Evolutionary conservation across 176 grass and related monocot genomes (phyloP), one percentile per base, ranked within the genome.

Genomic region (Zoysia pacifica): DNA sequence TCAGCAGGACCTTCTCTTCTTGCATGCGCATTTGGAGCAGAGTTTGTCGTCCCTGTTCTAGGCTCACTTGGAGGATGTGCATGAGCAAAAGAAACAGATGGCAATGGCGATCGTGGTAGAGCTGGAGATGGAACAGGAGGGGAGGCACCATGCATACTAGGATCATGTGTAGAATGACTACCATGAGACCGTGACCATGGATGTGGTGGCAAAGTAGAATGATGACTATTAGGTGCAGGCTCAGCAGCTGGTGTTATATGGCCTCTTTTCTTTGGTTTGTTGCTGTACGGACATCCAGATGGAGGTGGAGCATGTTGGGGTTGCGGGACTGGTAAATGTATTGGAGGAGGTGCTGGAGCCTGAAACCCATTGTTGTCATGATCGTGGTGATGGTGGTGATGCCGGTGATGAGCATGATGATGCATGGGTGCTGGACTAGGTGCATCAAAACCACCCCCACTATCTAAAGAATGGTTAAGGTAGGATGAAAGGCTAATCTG

Each of bases 401-500:
- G 85, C 72, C 73, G 67, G 13, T 89, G 96, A 46, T 84, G 71
- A 77, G 75, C 75, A 76, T 86, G 71, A 67, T 89, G 78, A 67
- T 50, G 69, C 79, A 84, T 84, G 55, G 97, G 93, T 47, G 97
- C 82, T 74, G 90, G 97, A 84, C 86, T 89, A 45, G 96, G 83
- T 79, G 88, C 83, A 71, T 88, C 67, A 52, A 80, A 79, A 79
- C 84, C 75, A 15, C 70, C 78, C 48, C 83, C 82, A 47, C 66
- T 93, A 77, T 86, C 81, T 18, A 99, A 84, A 58, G 93, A 99
- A 86, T 93, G 86, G 9, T 62, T 94, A 84, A 99, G 90, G 85
- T 96, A 99, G 11, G 90, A 93, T 7, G 97, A 99, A 45, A 99
- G 90, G 58, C 79, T 94, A 65, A 99, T 91, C 88, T 99, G 97